These are phyloP conservation scores for Colletotrichum endophyticum DNA, from an alignment of 2,329 filamentous ascomycete species.

Conservation along the genomic window DNA sequence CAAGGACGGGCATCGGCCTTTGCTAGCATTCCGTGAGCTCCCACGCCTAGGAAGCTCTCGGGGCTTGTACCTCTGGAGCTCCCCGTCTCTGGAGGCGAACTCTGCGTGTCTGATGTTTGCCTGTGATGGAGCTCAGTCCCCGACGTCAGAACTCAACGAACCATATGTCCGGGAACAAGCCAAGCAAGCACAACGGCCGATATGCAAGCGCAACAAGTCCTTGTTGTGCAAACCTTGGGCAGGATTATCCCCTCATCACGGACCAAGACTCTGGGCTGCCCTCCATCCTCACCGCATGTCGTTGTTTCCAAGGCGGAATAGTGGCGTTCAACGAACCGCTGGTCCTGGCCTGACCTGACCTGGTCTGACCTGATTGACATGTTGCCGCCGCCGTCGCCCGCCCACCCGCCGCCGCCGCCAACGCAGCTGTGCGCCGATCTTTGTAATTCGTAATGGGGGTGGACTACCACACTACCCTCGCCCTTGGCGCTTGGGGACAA, in stretches of 20 bases:
- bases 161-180: background rate
- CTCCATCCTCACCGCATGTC: background rate
- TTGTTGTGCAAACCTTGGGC: background rate
- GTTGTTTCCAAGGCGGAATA: background rate
- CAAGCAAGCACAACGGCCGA: background rate
- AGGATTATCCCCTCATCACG: background rate
- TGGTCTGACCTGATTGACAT: slow-evolving; percentile 6
- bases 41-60: background rate
- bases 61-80: background rate
- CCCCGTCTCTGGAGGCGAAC: background rate
- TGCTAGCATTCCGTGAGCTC: slow-evolving; percentile 11
- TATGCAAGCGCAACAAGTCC: background rate
- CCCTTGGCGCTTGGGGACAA: slow-evolving; percentile 13
- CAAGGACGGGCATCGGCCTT: slow-evolving; percentile 16
- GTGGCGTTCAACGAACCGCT: background rate
- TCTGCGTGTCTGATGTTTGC: background rate
- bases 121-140: background rate
- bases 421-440: background rate
- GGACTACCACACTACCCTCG: background rate
- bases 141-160: slow-evolving; percentile 9
- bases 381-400: background rate
- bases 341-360: background rate
- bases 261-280: slow-evolving; percentile 9
- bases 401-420: background rate
- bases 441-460: background rate